These are phyloP conservation scores for Paraurostyla sp. DNA, from an alignment of 73 alveolate genomes.

Conservation along the genomic window DNA sequence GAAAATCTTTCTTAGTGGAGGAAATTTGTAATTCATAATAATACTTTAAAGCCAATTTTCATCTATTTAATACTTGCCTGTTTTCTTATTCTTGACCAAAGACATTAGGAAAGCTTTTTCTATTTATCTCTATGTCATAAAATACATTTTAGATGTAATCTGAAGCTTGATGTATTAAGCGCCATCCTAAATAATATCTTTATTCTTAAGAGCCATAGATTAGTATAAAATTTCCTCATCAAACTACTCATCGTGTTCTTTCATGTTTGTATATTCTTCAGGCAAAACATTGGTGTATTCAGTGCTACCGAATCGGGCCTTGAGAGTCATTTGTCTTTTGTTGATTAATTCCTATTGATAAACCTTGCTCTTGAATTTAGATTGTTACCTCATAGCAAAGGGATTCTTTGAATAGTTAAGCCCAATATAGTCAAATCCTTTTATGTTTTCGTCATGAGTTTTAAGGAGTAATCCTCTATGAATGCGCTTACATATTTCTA, in stretches of 20 bases:
- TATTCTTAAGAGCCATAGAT: background rate
- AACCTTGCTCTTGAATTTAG: background rate
- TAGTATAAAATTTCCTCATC: background rate
- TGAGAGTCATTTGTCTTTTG: background rate
- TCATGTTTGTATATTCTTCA: background rate
- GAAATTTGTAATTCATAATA: background rate
- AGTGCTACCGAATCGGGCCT: background rate
- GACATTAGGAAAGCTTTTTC: conserved; percentile 16
- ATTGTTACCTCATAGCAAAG: background rate
- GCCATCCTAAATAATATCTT: background rate
- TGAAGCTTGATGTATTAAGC: background rate
- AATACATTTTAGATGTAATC: background rate
- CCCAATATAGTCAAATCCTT: background rate
- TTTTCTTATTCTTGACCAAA: background rate
- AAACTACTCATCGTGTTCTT: background rate
- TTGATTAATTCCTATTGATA: background rate
- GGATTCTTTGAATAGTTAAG: background rate
- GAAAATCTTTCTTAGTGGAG: background rate
- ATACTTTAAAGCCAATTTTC: background rate
- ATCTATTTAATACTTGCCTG: background rate
- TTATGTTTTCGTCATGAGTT: background rate
- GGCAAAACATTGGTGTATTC: background rate
- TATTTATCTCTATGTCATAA: background rate
- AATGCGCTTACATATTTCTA: background rate
- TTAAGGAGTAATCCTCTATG: background rate